phyloP scores from a whole-genome alignment of 805 yeast genomes.

The Saturnispora silvae region DNA sequence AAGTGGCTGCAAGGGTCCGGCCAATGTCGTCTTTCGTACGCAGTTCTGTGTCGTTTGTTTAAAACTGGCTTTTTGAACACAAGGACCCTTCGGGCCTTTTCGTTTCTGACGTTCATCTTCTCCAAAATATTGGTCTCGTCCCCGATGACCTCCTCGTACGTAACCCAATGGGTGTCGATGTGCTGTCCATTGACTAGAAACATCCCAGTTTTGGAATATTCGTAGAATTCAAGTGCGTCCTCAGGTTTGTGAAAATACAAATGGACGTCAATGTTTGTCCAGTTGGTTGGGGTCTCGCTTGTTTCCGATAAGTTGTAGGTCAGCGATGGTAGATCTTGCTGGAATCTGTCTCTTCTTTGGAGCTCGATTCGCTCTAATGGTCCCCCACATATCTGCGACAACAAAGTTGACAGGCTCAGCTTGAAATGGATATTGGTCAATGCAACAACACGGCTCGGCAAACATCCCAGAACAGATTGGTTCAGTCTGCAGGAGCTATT shows the following conservation, averaged over 20 bases:
- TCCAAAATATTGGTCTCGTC: constrained; percentile 6
- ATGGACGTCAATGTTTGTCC: constrained; percentile 28
- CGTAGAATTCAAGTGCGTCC: constrained; percentile 45
- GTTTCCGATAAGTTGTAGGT: constrained; percentile 5
- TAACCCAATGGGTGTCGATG: constrained; percentile 38
- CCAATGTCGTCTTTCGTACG: constrained; percentile 21
- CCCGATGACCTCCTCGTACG: constrained; percentile 7
- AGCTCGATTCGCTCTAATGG: constrained; percentile 45
- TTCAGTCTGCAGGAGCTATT: neutral
- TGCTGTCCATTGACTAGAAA: constrained; percentile 50
- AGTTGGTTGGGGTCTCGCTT: constrained; percentile 12
- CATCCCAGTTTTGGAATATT: constrained; percentile 40
- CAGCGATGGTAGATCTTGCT: constrained; percentile 7
- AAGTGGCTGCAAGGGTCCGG: constrained; percentile 34
- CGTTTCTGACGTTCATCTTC: constrained; percentile 25
- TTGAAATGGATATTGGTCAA: constrained; percentile 18
- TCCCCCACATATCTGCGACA: constrained; percentile 57
- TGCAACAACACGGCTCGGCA: constrained; percentile 17
- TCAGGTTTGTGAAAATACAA: constrained; percentile 41
- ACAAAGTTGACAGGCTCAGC: constrained; percentile 38
- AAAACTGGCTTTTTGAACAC: constrained; percentile 33
- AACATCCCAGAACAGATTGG: constrained; percentile 1
- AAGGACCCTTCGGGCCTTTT: constrained; percentile 44
- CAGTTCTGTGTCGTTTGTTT: constrained; percentile 15
- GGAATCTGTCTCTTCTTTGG: constrained; percentile 14